Evolutionary conservation across 2,329 filamentous ascomycete species (phyloP), one percentile per base, ranked within the genome.

Genomic region (Alternaria ventricosa): DNA sequence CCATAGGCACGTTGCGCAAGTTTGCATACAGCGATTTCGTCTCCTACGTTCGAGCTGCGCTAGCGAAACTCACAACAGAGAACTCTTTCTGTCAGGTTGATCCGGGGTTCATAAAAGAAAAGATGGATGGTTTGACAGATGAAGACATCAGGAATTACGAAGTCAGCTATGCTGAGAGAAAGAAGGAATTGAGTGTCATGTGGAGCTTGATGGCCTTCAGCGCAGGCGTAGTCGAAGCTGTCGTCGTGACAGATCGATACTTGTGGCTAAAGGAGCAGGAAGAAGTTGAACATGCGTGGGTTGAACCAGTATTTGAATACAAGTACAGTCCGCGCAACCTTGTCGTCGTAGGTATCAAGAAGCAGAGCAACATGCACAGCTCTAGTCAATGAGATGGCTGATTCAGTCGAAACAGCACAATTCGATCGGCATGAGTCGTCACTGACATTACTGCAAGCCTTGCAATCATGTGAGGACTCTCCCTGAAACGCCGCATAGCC

Each of bases 181-280:
- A 91, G 82, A 92, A 93, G 71, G 91, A 97, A 75, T 82, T 99
- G 43, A 93, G 91, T 74, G 87, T 96, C 8, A 88, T 96, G 63
- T 99, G 96, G 96, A 93, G 89, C 70, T 79, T 99, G 73, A 99
- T 99, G 95, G 94, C 96, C 1, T 97, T 97, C 74, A 96, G 93
- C 78, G 94, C 95, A 3, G 89, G 89, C 20, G 91, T 97, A 5
- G 90, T 96, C 3, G 96, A 99, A 83, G 93, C 93, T 30, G 84
- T 96, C 63, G 95, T 99, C 72, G 93, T 97, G 55, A 88, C 91
- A 49, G 96, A 99, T 83, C 87, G 96, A 49, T 99, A 93, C 92
- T 83, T 92, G 65, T 99, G 90, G 82, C 83, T 99, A 70, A 87
- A 84, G 61, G 95, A 99, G 82, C 92, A 97, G 71, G 74, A 82